These are phyloP conservation scores for Thecaphora frezii DNA, from an alignment of 1,284 basidiomycete species.

Conservation along the genomic window DNA sequence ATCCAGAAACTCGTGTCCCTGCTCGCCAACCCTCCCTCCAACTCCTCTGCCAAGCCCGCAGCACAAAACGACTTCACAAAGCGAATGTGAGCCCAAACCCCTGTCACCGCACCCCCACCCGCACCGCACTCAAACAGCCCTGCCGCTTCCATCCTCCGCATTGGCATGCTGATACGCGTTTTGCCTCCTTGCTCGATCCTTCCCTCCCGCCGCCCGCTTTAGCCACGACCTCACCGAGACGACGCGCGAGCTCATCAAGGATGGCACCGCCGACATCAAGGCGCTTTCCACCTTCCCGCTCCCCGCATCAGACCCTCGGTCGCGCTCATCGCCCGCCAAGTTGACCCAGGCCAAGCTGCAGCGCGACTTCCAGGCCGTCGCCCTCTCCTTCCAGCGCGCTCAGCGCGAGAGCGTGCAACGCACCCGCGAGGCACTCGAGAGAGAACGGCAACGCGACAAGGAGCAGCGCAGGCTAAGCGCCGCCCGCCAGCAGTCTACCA, in stretches of 20 bases:
- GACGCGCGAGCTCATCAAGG: slow-evolving; percentile 89
- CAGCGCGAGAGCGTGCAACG: slow-evolving; percentile 85
- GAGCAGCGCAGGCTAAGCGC: slow-evolving; percentile 19
- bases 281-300: slow-evolving; percentile 61
- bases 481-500: too few relatives aligned
- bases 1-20: slow-evolving; percentile 90
- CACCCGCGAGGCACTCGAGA: slow-evolving; percentile 77
- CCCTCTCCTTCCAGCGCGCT: slow-evolving; percentile 86
- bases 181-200: background rate
- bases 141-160: too few relatives aligned
- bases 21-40: slow-evolving; percentile 65
- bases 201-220: background rate
- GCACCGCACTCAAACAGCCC: too few relatives aligned
- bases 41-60: slow-evolving; percentile 6
- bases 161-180: slow-evolving; percentile 4
- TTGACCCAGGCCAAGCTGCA: slow-evolving; percentile 79
- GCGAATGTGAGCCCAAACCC: slow-evolving; percentile 35
- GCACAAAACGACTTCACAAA: slow-evolving; percentile 66
- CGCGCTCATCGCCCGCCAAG: slow-evolving; percentile 13
- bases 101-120: too few relatives aligned
- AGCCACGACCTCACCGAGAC: slow-evolving; percentile 80
- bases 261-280: slow-evolving; percentile 87
- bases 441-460: slow-evolving; percentile 66
- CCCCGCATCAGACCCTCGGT: background rate
- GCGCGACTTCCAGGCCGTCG: slow-evolving; percentile 84